phyloP scores from a whole-genome alignment of 345 rosid species.

The Orychophragmus violaceus region DNA sequence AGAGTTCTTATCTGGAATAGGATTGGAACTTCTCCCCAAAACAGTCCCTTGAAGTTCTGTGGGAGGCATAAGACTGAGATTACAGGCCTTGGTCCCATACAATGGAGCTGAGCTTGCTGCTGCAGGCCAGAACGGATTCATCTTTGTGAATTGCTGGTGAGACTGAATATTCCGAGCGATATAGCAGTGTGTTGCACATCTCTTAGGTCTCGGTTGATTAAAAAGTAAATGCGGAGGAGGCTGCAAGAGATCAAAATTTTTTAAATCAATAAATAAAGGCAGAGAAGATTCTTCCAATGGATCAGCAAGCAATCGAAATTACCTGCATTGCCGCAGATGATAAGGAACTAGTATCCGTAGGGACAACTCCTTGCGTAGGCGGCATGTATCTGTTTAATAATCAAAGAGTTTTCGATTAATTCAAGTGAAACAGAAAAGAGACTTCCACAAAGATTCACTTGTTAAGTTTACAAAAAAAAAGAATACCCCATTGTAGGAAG shows the following conservation, averaged over 20 bases:
- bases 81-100: slow-evolving; percentile 68
- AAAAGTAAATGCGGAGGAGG: slow-evolving; percentile 72
- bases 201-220: slow-evolving; percentile 74
- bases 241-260: slow-evolving; percentile 34
- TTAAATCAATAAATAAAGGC: neutral
- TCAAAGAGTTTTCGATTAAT: slow-evolving; percentile 17
- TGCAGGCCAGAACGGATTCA: slow-evolving; percentile 90
- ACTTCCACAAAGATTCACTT: neutral
- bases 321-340: slow-evolving; percentile 80
- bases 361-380: slow-evolving; percentile 82
- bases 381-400: slow-evolving; percentile 58
- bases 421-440: neutral
- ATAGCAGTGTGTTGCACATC: slow-evolving; percentile 96
- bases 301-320: neutral
- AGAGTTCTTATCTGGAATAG: slow-evolving; percentile 50
- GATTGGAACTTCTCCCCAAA: slow-evolving; percentile 44
- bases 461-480: neutral
- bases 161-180: slow-evolving; percentile 69
- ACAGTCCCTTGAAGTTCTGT: slow-evolving; percentile 57
- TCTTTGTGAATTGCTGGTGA: slow-evolving; percentile 70
- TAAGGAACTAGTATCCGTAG: slow-evolving; percentile 64
- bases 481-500: slow-evolving; percentile 94
- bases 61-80: slow-evolving; percentile 64
- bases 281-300: neutral
- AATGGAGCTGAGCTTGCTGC: slow-evolving; percentile 69